A percentile compares a stretch with the other conserved stretches of the same genome.
phyloP scores from a whole-genome alignment of 2,329 filamentous ascomycete genomes.

The Aspergillus transmontanensis region DNA sequence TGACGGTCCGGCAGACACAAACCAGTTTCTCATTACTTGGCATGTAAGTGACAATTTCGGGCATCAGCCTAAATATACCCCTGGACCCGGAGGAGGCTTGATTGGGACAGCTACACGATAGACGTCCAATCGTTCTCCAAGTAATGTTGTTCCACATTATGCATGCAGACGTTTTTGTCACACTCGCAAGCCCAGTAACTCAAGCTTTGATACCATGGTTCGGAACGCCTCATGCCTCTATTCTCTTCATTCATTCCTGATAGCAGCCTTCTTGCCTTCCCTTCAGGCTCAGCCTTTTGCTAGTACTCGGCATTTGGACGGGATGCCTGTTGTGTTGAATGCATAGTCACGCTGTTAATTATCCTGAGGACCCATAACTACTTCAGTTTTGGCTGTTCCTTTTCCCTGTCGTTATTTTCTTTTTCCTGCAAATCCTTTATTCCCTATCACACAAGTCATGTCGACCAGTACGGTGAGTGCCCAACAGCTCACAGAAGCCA shows the following conservation, averaged over 20 bases:
- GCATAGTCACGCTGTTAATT: not conserved
- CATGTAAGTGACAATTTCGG: not conserved
- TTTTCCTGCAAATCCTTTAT: not conserved
- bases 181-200: not conserved
- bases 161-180: not conserved
- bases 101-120: not conserved
- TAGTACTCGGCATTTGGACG: not conserved
- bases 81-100: not conserved
- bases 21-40: not conserved
- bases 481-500: constrained; percentile 1
- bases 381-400: not conserved
- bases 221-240: not conserved
- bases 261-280: no score
- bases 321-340: not conserved
- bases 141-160: not conserved
- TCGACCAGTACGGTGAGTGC: not conserved
- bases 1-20: not conserved
- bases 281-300: no score
- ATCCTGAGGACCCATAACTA: not conserved
- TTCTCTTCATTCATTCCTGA: not conserved
- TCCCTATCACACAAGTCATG: not conserved
- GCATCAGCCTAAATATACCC: not conserved
- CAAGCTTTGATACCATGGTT: not conserved
- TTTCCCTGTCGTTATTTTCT: not conserved
- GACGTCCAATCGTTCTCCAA: not conserved